Conservation (phyloP, 2,329 filamentous ascomycete species). For the Coniella vitis region DNA sequence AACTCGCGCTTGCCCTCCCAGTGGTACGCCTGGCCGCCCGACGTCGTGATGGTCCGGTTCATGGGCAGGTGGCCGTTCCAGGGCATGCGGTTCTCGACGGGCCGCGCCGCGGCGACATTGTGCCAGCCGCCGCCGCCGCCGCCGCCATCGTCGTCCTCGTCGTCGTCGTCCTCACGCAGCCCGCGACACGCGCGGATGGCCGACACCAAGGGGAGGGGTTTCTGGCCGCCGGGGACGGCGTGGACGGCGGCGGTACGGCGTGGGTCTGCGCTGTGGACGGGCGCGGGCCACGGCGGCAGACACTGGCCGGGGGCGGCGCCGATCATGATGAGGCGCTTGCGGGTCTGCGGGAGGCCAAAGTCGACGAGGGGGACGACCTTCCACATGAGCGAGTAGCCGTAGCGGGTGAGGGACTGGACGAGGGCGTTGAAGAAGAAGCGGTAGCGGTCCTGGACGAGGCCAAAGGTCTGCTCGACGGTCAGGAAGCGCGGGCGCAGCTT, state of each 20-base stretch:
- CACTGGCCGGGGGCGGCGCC: slow-evolving; percentile 61
- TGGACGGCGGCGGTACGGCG: too few species aligned
- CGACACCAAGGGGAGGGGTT: slow-evolving; percentile 37
- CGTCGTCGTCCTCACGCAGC: slow-evolving; percentile 24
- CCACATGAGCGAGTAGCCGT: slow-evolving; percentile 67
- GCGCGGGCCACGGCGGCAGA: slow-evolving; percentile 57
- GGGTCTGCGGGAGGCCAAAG: slow-evolving; percentile 44
- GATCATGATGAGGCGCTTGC: slow-evolving; percentile 49
- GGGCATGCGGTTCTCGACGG: slow-evolving; percentile 22
- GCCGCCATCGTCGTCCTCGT: slow-evolving; percentile 13
- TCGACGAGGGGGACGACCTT: slow-evolving; percentile 46
- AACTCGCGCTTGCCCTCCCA: slow-evolving; percentile 56
- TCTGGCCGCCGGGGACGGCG: too few species aligned
- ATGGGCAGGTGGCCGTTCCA: slow-evolving; percentile 44
- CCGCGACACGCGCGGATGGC: slow-evolving; percentile 35
- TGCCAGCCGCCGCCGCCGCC: too few species aligned
- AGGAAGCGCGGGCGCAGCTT: slow-evolving; percentile 58
- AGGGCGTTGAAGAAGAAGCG: slow-evolving; percentile 49
- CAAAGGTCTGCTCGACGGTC: slow-evolving; percentile 74
- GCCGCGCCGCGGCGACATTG: slow-evolving; percentile 21
- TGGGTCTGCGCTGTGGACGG: slow-evolving; percentile 47
- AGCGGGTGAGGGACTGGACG: slow-evolving; percentile 55
- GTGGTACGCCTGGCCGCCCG: slow-evolving; percentile 57
- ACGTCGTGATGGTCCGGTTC: slow-evolving; percentile 56
- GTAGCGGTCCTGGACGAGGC: slow-evolving; percentile 50